Percentiles rank a stretch among this genome's conserved stretches.
Evolutionary conservation across 129 eudicot species (phyloP).

Genomic region (Logfia minima): DNA sequence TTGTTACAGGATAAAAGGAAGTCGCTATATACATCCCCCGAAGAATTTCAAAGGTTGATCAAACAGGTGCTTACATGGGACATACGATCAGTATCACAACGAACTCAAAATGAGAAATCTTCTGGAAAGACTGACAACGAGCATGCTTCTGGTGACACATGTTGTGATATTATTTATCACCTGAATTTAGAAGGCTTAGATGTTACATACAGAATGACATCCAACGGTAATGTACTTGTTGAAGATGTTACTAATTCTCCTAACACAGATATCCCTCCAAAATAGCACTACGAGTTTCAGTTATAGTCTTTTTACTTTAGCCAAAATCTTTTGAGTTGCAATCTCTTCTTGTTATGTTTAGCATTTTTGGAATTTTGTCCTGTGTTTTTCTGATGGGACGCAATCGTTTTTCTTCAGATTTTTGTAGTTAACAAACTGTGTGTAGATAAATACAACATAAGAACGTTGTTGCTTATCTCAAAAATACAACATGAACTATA

Average conservation of each 20-base stretch:
- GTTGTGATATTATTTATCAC: slow-evolving; percentile 51
- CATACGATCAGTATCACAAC: slow-evolving; percentile 86
- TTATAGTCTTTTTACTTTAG: not conserved
- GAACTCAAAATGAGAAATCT: slow-evolving; percentile 48
- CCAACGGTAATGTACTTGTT: slow-evolving; percentile 63
- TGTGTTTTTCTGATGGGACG: not conserved
- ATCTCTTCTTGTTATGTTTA: not conserved
- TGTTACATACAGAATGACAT: slow-evolving; percentile 65
- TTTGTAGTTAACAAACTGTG: not conserved
- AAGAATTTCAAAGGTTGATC: slow-evolving; percentile 63
- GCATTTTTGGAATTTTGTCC: not conserved
- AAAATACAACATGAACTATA: not conserved
- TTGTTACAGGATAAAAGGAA: slow-evolving; percentile 55
- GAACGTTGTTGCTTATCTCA: not conserved
- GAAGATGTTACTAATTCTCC: slow-evolving; percentile 37
- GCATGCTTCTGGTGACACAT: slow-evolving; percentile 5
- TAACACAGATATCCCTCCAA: slow-evolving; percentile 11
- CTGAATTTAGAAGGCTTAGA: slow-evolving; percentile 70
- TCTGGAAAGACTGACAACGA: slow-evolving; percentile 6
- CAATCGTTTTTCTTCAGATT: not conserved
- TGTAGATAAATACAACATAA: not conserved
- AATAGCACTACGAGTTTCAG: not conserved
- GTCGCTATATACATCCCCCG: slow-evolving; percentile 65
- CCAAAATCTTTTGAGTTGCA: not conserved
- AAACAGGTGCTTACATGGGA: slow-evolving; percentile 93